Conservation (phyloP, 257 asterid genomes). For the Gentiana macrophylla region DNA sequence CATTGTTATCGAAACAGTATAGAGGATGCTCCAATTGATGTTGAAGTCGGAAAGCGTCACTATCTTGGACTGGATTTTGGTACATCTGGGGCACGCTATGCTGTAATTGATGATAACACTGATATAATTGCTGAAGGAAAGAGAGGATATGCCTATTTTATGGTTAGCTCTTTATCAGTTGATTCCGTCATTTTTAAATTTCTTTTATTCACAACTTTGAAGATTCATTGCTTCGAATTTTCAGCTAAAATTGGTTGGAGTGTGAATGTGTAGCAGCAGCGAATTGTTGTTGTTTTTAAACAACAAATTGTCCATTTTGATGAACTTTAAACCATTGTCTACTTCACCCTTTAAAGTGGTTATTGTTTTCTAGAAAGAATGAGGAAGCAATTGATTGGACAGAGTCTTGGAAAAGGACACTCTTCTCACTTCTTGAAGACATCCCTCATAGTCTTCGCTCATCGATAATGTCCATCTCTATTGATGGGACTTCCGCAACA, state of each 20-base stretch:
- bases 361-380: slow-evolving; percentile 59
- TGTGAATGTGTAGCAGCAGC: too few relatives aligned
- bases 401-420: slow-evolving; percentile 66
- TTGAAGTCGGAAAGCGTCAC: slow-evolving; percentile 32
- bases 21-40: slow-evolving; percentile 14
- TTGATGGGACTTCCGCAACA: slow-evolving; percentile 93
- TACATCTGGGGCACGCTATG: slow-evolving; percentile 86
- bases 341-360: slow-evolving; percentile 15
- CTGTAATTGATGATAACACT: slow-evolving; percentile 54
- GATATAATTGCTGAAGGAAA: slow-evolving; percentile 53
- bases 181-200: too few relatives aligned
- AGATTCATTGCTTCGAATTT: too few relatives aligned
- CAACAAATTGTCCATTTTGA: neutral
- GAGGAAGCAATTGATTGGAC: slow-evolving; percentile 72
- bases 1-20: slow-evolving; percentile 19
- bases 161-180: slow-evolving; percentile 27
- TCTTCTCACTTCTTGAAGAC: slow-evolving; percentile 66
- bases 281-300: neutral
- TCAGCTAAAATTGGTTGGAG: too few relatives aligned
- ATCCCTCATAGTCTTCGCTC: slow-evolving; percentile 54
- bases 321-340: neutral
- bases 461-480: slow-evolving; percentile 47
- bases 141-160: slow-evolving; percentile 58
- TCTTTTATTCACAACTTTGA: too few relatives aligned
- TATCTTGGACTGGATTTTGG: slow-evolving; percentile 96